These are phyloP conservation scores for Lecanosticta acicola DNA, from an alignment of 2,329 filamentous ascomycete genomes.

Conservation along the genomic window DNA sequence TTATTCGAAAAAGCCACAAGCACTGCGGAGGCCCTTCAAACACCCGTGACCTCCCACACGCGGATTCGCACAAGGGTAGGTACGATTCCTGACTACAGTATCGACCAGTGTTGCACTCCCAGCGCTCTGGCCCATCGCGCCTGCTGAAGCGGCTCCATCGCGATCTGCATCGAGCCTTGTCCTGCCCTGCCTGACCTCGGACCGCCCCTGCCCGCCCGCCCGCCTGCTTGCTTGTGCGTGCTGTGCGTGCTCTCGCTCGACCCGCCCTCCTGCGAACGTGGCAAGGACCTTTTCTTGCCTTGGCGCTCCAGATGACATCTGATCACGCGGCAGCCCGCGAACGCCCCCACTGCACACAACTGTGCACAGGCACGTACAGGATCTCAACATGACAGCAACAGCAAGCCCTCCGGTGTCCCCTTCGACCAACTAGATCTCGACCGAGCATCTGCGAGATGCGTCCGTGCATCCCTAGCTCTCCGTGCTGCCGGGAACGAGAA, in stretches of 20 bases:
- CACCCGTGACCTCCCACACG: not conserved
- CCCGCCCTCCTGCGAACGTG: constrained; percentile 13
- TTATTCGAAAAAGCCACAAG: too few species aligned
- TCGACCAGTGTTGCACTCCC: constrained; percentile 18
- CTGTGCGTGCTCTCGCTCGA: too few species aligned
- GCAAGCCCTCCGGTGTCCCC: constrained; percentile 13
- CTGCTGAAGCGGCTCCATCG: constrained; percentile 8
- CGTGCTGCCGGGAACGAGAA: constrained; percentile 19
- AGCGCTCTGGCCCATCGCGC: constrained; percentile 12
- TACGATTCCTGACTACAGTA: too few species aligned
- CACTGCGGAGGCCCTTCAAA: too few species aligned
- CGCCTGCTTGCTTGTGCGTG: too few species aligned
- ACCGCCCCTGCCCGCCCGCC: too few species aligned
- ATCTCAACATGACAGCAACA: constrained; percentile 11
- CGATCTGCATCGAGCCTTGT: constrained; percentile 4
- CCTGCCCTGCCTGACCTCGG: constrained; percentile 1
- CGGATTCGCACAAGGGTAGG: constrained; percentile 19
- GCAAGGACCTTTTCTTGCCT: constrained; percentile 2
- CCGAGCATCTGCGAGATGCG: constrained; percentile 24
- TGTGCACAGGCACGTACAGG: constrained; percentile 6
- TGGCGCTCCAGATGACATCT: constrained; percentile 1
- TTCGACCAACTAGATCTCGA: constrained; percentile 19
- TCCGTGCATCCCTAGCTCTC: constrained; percentile 17
- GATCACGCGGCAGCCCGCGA: constrained; percentile 9
- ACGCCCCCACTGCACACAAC: constrained; percentile 1